phyloP scores from a whole-genome alignment of 2,329 filamentous ascomycete species.

The Aphanoascus verrucosus region DNA sequence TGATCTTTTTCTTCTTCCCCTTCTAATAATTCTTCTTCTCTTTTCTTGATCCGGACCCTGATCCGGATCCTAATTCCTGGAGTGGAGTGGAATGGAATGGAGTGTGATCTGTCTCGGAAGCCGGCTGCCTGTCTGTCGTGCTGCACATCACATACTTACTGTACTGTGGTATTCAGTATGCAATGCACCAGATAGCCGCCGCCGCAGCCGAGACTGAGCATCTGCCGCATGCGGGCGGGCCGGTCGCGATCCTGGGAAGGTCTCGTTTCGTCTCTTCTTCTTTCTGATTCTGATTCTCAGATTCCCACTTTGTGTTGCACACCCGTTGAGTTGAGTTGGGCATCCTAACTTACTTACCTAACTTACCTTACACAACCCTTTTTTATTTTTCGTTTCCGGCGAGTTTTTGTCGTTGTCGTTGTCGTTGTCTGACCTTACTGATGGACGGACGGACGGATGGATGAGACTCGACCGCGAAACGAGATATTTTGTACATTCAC shows the following conservation, averaged over 20 bases:
- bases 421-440: not conserved
- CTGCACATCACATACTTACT: not conserved
- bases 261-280: not conserved
- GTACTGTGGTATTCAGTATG: too few species aligned
- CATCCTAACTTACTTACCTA: not conserved
- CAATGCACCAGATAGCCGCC: slow-evolving; percentile 4
- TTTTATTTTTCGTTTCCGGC: not conserved
- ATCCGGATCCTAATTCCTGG: not conserved
- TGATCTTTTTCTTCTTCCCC: not conserved
- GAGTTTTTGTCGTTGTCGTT: too few species aligned
- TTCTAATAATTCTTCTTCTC: not conserved
- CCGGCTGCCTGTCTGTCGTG: not conserved
- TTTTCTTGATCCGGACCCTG: not conserved
- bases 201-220: not conserved
- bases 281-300: too few species aligned
- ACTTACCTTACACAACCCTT: not conserved
- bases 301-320: slow-evolving; percentile 5
- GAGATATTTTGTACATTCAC: too few species aligned
- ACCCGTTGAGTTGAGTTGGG: too few species aligned
- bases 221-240: slow-evolving; percentile 1
- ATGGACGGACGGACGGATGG: not conserved
- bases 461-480: not conserved
- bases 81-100: not conserved
- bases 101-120: slow-evolving; percentile 6
- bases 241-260: too few species aligned